Evolutionary conservation across 306 rosid genomes (phyloP).

Genomic region (Sesbania bispinosa): DNA sequence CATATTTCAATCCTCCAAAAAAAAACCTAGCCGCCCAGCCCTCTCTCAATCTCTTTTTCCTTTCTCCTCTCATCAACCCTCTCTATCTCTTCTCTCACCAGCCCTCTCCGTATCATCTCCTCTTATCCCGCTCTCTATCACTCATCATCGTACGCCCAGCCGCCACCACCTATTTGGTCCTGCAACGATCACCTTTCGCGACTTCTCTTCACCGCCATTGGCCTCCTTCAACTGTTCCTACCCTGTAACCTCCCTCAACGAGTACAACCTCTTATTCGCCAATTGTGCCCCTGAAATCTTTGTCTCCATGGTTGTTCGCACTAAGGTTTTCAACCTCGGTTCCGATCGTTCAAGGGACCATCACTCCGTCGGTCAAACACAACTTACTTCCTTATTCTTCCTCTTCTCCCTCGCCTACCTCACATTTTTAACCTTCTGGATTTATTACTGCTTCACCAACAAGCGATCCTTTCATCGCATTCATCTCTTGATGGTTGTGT

Average conservation of each 20-base stretch:
- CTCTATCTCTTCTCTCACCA: too few relatives aligned
- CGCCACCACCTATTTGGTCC: too few relatives aligned
- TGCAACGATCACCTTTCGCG: slow-evolving; percentile 65
- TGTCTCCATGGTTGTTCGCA: slow-evolving; percentile 70
- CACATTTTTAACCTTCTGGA: slow-evolving; percentile 58
- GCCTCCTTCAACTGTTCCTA: slow-evolving; percentile 52
- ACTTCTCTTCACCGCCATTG: slow-evolving; percentile 63
- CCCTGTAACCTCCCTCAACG: slow-evolving; percentile 67
- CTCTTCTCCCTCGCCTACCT: slow-evolving; percentile 52
- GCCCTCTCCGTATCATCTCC: too few relatives aligned
- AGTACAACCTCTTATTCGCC: slow-evolving; percentile 83
- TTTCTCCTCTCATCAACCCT: too few relatives aligned
- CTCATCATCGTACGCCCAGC: too few relatives aligned
- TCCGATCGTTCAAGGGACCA: slow-evolving; percentile 51
- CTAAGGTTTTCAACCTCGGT: slow-evolving; percentile 66
- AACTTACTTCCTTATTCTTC: slow-evolving; percentile 62
- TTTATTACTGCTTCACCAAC: slow-evolving; percentile 43
- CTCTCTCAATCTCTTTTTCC: too few relatives aligned
- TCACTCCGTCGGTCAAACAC: slow-evolving; percentile 89
- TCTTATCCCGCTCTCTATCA: too few relatives aligned
- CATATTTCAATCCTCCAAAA: too few relatives aligned
- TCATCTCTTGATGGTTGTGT: slow-evolving; percentile 65
- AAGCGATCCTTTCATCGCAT: slow-evolving; percentile 67
- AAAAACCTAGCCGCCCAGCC: too few relatives aligned
- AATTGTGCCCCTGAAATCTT: slow-evolving; percentile 72